Conservation (phyloP, 306 rosid species). For the Trifolium dubium region DNA sequence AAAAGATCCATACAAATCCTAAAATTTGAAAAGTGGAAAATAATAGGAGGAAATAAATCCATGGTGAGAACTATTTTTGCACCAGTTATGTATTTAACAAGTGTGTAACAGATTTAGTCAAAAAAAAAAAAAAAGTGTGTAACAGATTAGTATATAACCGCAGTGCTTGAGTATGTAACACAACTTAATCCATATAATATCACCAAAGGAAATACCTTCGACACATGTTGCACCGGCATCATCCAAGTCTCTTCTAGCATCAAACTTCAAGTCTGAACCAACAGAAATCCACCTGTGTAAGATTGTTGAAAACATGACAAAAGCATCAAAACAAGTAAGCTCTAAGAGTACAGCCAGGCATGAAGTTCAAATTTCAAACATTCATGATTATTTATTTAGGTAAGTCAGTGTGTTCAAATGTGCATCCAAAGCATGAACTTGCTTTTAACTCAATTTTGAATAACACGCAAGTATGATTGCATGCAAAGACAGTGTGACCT, state of each 20-base stretch:
- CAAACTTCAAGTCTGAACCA: slow-evolving; percentile 99
- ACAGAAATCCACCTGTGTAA: slow-evolving; percentile 97
- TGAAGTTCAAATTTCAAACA: slow-evolving; percentile 29
- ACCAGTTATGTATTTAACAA: slow-evolving; percentile 4
- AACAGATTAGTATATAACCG: slow-evolving; percentile 20
- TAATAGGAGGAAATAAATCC: slow-evolving; percentile 1
- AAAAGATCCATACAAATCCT: slow-evolving; percentile 5
- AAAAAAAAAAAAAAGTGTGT: too few species aligned
- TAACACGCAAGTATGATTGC: slow-evolving; percentile 23
- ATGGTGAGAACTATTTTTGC: slow-evolving; percentile 2
- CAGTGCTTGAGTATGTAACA: not conserved
- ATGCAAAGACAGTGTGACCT: slow-evolving; percentile 37
- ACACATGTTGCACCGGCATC: slow-evolving; percentile 81
- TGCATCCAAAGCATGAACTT: slow-evolving; percentile 29
- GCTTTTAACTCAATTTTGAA: slow-evolving; percentile 21
- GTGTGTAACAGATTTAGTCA: not conserved
- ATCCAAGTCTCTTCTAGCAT: slow-evolving; percentile 96
- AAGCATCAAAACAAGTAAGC: slow-evolving; percentile 46
- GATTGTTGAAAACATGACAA: slow-evolving; percentile 47
- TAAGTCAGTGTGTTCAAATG: slow-evolving; percentile 5
- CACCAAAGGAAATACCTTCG: slow-evolving; percentile 59
- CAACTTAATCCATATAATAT: slow-evolving; percentile 24
- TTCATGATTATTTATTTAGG: not conserved
- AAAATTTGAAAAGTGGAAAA: slow-evolving; percentile 13
- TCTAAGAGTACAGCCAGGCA: slow-evolving; percentile 23